phyloP scores from a whole-genome alignment of 73 alveolate genomes.

The Urostyla sp. region DNA sequence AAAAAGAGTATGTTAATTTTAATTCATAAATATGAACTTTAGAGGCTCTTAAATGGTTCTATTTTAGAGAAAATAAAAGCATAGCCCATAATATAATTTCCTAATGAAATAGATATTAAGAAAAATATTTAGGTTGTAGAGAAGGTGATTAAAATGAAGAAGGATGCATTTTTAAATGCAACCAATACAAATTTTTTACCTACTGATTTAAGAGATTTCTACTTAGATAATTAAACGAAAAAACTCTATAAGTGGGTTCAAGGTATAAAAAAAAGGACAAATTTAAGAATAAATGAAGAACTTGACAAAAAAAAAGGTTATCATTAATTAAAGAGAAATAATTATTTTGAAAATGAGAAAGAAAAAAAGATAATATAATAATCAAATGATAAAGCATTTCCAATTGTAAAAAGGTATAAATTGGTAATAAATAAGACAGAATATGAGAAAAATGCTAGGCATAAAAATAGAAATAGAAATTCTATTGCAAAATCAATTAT shows the following conservation, averaged over 20 bases:
- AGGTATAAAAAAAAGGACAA: conserved; percentile 53
- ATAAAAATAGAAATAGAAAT: too few relatives aligned
- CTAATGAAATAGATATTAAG: conserved; percentile 55
- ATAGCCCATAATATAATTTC: conserved; percentile 27
- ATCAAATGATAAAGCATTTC: conserved; percentile 21
- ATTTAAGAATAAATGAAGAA: conserved; percentile 14
- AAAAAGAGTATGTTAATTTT: conserved; percentile 28
- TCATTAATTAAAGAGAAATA: background rate
- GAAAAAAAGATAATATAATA: background rate
- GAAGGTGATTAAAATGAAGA: conserved; percentile 60
- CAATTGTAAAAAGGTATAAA: conserved; percentile 8
- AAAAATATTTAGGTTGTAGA: conserved; percentile 49
- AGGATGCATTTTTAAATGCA: conserved; percentile 68
- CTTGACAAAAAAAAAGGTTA: background rate
- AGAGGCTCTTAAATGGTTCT: background rate
- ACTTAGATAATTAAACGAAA: conserved; percentile 50
- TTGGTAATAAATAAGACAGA: too few relatives aligned
- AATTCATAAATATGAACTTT: conserved; percentile 11
- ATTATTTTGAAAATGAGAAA: background rate
- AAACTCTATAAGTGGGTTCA: conserved; percentile 65
- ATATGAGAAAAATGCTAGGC: too few relatives aligned
- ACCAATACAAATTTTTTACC: conserved; percentile 67
- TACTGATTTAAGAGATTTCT: conserved; percentile 59
- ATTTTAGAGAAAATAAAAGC: conserved; percentile 37
- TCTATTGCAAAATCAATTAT: too few relatives aligned